Base-by-base conservation (phyloP, 306 rosid genomes). In the Quercus aquifolioides region DNA sequence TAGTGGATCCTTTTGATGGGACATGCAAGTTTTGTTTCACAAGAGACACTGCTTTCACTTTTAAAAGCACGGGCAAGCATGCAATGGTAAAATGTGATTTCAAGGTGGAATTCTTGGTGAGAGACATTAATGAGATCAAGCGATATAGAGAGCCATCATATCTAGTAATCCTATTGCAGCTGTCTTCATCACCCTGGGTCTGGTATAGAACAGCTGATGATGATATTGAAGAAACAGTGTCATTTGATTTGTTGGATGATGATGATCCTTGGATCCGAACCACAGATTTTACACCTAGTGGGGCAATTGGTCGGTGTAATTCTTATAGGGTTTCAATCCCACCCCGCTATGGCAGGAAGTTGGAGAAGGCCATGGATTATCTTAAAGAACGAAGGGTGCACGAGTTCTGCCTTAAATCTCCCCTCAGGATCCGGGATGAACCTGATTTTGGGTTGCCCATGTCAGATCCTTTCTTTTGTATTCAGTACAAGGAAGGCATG, bases 211-310 rank as follows among this genome's bases (percentile, higher is more conserved):
- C 94, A 43, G 98, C 97, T 15, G 94, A 89, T 79, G 98, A 94
- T 74, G 98, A 91, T 76, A 89, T 94, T 71, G 87, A 79, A 54
- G 86, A 83, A 33, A 68, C 79, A 15, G 94, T 88, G 63, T 76
- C 91, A 19, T 90, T 76, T 83, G 89, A 91, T 84, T 71, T 90
- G 80, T 74, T 94, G 82, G 98, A 94, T 76, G 98, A 94, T 31
- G 97, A 94, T 78, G 98, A 94, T 89, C 97, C 98, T 15, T 94
- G 98, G 98, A 90, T 91, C 74, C 83, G 98, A 81, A 89, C 97
- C 68, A 91, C 97, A 1, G 98, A 94, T 87, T 91, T 94, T 84
- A 94, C 95, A n/a, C 84, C 83, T n/a, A 87, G 82, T 81, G 98
- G 98, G 65, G 94, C 98, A 31, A 74, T 94, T 63, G 97, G 97